phyloP scores from a whole-genome alignment of 1,139 yeast species.

The Taphrina flavorubra region DNA sequence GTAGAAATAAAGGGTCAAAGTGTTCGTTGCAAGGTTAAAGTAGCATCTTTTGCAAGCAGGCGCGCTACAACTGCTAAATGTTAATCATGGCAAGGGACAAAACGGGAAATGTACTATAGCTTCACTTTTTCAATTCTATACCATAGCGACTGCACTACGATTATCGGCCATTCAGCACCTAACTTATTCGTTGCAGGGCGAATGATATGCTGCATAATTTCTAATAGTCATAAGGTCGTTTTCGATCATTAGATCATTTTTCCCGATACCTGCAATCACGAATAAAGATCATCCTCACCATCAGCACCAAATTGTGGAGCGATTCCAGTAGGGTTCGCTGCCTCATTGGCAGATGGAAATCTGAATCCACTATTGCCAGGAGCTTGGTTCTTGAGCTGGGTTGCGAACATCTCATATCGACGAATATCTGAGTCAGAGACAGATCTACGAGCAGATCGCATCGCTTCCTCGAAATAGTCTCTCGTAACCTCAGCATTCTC shows the following conservation, averaged over 20 bases:
- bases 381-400: constrained; percentile 84
- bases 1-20: no score
- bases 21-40: no score
- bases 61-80: no score
- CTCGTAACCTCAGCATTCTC: constrained; percentile 93
- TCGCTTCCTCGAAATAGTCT: constrained; percentile 96
- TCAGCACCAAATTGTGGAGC: constrained; percentile 69
- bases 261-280: constrained; percentile 1
- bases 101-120: no score
- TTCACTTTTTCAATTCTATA: no score
- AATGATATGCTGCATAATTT: not conserved
- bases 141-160: no score
- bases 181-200: no score
- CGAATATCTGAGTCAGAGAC: constrained; percentile 97
- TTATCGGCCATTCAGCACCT: no score
- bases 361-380: constrained; percentile 71
- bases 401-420: constrained; percentile 98
- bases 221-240: constrained; percentile 10
- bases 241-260: not conserved
- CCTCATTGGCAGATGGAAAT: constrained; percentile 50
- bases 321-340: constrained; percentile 51
- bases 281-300: constrained; percentile 91
- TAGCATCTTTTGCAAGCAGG: no score
- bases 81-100: no score
- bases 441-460: constrained; percentile 98